Base-by-base conservation (phyloP, 2,329 filamentous ascomycete genomes). In the Neophaeococcomyces mojaviensis region DNA sequence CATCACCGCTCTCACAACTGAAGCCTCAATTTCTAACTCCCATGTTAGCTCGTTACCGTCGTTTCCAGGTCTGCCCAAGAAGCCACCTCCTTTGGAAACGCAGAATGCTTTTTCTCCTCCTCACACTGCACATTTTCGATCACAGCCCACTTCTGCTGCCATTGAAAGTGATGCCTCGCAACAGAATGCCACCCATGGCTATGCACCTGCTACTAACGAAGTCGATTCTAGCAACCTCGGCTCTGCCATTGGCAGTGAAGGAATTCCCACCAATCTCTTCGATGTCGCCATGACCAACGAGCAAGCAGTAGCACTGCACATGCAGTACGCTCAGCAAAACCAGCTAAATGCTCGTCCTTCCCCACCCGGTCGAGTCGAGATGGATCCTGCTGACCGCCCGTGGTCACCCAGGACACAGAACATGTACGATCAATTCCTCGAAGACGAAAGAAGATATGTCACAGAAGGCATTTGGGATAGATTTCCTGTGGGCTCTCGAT, bases 381-480 rank as follows among this genome's bases (percentile, higher is more conserved):
- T 59, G 55, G 18, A 56, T 18, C 41, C 48, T 18, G 63, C 66
- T 26, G 69, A 73, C 53, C 56, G 63, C n/a, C 67, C 66, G 2
- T 72, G 69, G 69, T 64, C 64, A n/a, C 68, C 69, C 10, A 67
- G 69, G 13, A 64, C 71, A 12, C 69, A 73, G 56, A 66, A 66
- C 51, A 68, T 70, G 40, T 74, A 73, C 51, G 69, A 73, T 47
- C 64, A 70, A 44, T 74, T 74, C 44, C 60, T 73, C n/a, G 67
- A 68, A 44, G 64, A 72, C 51, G 71, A 74, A 58, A 62, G 70
- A 35, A 55, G 67, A n/a, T 73, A 73, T 56, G 71, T 74, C 18
- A 71, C 70, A 1, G 71, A 74, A 57, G 71, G 70, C 22, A 64
- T 71, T 18, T 74, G 71, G 71, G 71, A 74, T 57, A 67, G 69